Evolutionary conservation across 2,329 filamentous ascomycete genomes (phyloP).

Genomic region (Phaeophleospora eucalypticola): DNA sequence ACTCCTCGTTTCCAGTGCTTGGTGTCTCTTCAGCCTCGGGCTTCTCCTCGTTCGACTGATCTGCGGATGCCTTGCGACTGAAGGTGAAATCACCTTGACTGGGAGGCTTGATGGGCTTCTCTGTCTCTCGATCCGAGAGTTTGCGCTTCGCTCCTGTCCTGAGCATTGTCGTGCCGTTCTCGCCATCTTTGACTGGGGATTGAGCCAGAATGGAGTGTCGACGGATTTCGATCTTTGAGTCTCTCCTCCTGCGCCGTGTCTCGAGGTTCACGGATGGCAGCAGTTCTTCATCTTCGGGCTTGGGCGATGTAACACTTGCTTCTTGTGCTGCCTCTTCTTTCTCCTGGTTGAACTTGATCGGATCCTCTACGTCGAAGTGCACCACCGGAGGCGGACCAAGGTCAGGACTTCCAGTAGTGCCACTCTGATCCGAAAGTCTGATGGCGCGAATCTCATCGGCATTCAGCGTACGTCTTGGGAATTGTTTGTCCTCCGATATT

Average conservation of each 20-base stretch:
- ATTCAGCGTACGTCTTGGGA: constrained; percentile 62
- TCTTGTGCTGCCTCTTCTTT: background rate
- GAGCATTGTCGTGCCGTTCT: constrained; percentile 31
- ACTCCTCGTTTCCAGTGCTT: constrained; percentile 11
- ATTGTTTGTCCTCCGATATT: constrained; percentile 66
- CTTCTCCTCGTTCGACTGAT: constrained; percentile 11
- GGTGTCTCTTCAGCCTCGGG: constrained; percentile 2
- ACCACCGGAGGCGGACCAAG: constrained; percentile 57
- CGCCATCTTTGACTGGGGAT: constrained; percentile 36
- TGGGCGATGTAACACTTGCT: constrained; percentile 12
- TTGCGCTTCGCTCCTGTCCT: constrained; percentile 56
- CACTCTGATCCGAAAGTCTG: constrained; percentile 48
- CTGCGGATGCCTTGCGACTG: constrained; percentile 36
- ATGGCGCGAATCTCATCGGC: constrained; percentile 55
- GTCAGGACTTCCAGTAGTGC: constrained; percentile 59
- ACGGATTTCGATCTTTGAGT: constrained; percentile 44
- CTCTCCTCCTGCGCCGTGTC: constrained; percentile 50
- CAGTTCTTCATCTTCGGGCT: constrained; percentile 34
- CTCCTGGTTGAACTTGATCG: constrained; percentile 13
- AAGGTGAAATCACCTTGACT: constrained; percentile 45
- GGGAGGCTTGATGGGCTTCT: constrained; percentile 34
- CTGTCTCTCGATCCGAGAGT: constrained; percentile 51
- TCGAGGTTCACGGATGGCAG: constrained; percentile 48
- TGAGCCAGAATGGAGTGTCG: constrained; percentile 42
- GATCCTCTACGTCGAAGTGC: constrained; percentile 49